Conservation (phyloP, 2,329 filamentous ascomycete species). For the Fusarium scirpi region DNA sequence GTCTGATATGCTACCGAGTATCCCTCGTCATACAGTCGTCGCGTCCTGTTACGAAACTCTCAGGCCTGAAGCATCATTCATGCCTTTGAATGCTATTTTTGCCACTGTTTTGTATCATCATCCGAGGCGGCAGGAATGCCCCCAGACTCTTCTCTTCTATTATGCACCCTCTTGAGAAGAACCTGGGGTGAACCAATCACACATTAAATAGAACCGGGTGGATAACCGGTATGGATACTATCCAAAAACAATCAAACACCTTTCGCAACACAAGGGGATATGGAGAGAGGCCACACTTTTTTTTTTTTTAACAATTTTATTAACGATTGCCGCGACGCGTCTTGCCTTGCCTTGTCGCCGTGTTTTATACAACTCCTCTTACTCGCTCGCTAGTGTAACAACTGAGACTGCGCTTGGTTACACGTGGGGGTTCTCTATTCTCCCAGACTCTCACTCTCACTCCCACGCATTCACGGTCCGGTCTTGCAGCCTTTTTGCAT, state of each 20-base stretch:
- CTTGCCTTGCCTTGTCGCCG: background rate
- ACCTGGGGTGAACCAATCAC: background rate
- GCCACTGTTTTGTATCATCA: slow-evolving; percentile 16
- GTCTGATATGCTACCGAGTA: background rate
- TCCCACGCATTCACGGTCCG: background rate
- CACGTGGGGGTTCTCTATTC: background rate
- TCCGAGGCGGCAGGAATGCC: background rate
- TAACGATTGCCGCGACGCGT: slow-evolving; percentile 30
- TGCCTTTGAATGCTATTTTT: slow-evolving; percentile 15
- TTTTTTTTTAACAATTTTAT: slow-evolving; percentile 14
- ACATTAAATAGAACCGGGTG: background rate
- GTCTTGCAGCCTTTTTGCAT: background rate
- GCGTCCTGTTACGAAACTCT: slow-evolving; percentile 23
- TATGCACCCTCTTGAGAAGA: background rate
- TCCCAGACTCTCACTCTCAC: background rate
- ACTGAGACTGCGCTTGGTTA: slow-evolving; percentile 5
- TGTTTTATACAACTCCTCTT: slow-evolving; percentile 12
- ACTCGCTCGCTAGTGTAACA: slow-evolving; percentile 22
- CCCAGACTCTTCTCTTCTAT: background rate
- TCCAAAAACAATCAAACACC: slow-evolving; percentile 27
- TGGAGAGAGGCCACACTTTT: background rate
- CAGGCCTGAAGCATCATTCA: background rate
- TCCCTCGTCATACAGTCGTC: slow-evolving; percentile 23
- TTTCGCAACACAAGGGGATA: slow-evolving; percentile 12
- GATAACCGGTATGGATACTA: slow-evolving; percentile 4